Evolutionary conservation across 1,139 yeast species (phyloP).

Genomic region (Saccharomyces hybrid): DNA sequence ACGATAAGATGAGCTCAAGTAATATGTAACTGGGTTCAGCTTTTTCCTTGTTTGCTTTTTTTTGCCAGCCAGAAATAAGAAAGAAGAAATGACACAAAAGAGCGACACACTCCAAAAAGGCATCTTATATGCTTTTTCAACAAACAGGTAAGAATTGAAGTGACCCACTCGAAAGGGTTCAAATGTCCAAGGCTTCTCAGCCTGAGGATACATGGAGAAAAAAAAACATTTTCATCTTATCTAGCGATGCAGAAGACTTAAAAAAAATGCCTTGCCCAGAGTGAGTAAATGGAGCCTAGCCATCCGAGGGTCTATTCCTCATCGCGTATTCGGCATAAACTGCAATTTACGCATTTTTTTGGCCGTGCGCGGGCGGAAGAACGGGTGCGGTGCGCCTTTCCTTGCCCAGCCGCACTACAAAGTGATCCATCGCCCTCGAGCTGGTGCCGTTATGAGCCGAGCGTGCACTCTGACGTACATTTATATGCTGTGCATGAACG

Average conservation of each 20-base stretch:
- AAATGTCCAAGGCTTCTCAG: not conserved
- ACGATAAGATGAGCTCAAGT: not conserved
- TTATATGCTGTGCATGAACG: too few species aligned
- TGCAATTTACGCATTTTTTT: too few species aligned
- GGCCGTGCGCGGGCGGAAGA: too few species aligned
- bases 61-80: not conserved
- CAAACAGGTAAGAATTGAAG: not conserved
- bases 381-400: too few species aligned
- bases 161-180: not conserved
- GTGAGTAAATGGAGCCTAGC: too few species aligned
- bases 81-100: not conserved
- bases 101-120: not conserved
- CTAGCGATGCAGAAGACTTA: not conserved
- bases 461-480: not conserved
- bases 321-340: too few species aligned
- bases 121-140: not conserved
- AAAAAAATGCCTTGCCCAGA: too few species aligned
- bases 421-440: not conserved
- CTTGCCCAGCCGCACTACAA: too few species aligned
- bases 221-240: not conserved
- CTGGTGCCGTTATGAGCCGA: not conserved
- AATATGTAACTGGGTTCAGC: not conserved
- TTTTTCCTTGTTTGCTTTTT: not conserved
- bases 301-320: too few species aligned
- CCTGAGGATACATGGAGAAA: too few species aligned